Conservation (phyloP, 163 green algal species). For the Scenedesmus sp. region DNA sequence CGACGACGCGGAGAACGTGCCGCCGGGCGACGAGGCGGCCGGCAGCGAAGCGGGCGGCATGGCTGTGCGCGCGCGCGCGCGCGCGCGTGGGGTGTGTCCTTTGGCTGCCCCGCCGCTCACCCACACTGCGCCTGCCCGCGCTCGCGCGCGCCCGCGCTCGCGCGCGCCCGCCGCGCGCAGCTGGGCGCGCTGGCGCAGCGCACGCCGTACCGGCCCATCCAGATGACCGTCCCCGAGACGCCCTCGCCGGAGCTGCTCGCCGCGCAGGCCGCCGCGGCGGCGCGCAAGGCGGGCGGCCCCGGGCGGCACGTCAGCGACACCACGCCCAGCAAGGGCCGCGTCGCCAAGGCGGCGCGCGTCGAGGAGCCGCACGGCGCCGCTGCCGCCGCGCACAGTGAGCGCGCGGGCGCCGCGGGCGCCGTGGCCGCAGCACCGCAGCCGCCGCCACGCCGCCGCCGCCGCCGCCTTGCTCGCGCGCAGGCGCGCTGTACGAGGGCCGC, state of each 20-base stretch:
- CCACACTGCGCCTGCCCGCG: no score
- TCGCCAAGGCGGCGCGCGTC: constrained; percentile 58
- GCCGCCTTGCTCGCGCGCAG: not conserved
- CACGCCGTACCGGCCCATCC: constrained; percentile 47
- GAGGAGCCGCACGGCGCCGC: not conserved
- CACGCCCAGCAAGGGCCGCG: constrained; percentile 62
- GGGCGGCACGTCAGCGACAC: constrained; percentile 69
- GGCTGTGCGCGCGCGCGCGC: not conserved
- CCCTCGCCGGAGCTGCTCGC: constrained; percentile 65
- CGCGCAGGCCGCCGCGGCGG: constrained; percentile 11
- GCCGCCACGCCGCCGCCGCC: no score
- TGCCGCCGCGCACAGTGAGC: not conserved
- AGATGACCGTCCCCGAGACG: constrained; percentile 91
- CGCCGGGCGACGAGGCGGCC: constrained; percentile 15
- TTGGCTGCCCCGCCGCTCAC: no score
- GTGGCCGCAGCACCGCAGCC: no score
- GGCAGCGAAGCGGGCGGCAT: not conserved
- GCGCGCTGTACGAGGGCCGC: constrained; percentile 42
- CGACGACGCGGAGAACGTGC: constrained; percentile 28
- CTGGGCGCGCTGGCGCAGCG: constrained; percentile 41
- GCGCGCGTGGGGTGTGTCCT: no score
- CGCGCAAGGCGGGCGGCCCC: constrained; percentile 30
- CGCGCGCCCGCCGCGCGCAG: constrained; percentile 16
- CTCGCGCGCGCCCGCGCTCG: not conserved
- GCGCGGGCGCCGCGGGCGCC: no score